Conservation (phyloP, 768 basidiomycete genomes). For the Pulveroboletus sp. region DNA sequence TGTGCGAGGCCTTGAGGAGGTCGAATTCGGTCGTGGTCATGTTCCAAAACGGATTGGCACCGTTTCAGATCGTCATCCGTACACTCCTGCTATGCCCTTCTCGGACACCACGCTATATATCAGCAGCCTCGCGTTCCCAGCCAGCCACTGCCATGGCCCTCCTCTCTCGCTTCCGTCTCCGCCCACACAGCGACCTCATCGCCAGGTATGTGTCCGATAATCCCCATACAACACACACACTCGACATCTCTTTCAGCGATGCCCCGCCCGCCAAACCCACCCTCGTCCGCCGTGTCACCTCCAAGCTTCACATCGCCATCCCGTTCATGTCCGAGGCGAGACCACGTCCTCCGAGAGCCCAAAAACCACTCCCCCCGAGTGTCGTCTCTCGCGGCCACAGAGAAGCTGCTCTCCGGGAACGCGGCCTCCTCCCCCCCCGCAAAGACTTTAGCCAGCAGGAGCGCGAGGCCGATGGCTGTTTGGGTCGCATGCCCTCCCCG, state of each 20-base stretch:
- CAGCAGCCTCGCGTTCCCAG: too few species aligned
- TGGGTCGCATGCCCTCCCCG: slow-evolving; percentile 36
- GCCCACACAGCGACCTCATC: too few species aligned
- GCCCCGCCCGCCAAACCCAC: slow-evolving; percentile 9
- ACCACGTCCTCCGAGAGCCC: slow-evolving; percentile 1
- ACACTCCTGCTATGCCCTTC: too few species aligned
- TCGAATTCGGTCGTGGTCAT: slow-evolving; percentile 63
- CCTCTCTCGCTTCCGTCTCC: too few species aligned
- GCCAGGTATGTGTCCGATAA: too few species aligned
- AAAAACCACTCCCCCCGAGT: slow-evolving; percentile 6
- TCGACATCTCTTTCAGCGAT: neutral
- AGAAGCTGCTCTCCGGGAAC: slow-evolving; percentile 59
- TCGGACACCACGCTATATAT: too few species aligned
- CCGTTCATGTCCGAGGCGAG: slow-evolving; percentile 10
- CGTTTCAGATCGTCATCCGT: slow-evolving; percentile 10
- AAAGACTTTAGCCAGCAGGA: slow-evolving; percentile 37
- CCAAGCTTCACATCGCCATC: slow-evolving; percentile 25
- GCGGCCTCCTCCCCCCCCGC: slow-evolving; percentile 52
- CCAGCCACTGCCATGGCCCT: too few species aligned
- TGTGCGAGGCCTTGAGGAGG: slow-evolving; percentile 71
- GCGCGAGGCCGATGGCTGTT: slow-evolving; percentile 42
- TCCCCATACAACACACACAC: too few species aligned
- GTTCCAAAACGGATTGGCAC: neutral
- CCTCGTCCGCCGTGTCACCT: slow-evolving; percentile 30
- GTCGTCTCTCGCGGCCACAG: slow-evolving; percentile 22